phyloP scores from a whole-genome alignment of 129 eudicot genomes.

The Deinandra increscens region DNA sequence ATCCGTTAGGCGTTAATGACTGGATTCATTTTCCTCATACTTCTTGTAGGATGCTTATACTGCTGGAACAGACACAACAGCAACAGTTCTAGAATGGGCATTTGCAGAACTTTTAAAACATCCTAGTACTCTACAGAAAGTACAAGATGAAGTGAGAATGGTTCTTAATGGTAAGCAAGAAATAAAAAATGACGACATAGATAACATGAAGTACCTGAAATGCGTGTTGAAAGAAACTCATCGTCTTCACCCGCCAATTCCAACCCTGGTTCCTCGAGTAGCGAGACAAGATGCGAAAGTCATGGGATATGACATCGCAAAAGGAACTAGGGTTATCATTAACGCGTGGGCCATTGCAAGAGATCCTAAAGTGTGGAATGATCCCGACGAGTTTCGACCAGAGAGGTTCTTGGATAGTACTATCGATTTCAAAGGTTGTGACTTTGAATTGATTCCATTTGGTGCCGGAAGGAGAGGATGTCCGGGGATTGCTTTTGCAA shows the following conservation, averaged over 20 bases:
- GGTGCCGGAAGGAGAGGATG: slow-evolving; percentile 55
- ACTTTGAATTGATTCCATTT: slow-evolving; percentile 47
- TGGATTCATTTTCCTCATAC: not conserved
- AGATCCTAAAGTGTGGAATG: slow-evolving; percentile 47
- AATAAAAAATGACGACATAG: slow-evolving; percentile 28
- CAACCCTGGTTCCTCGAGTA: slow-evolving; percentile 35
- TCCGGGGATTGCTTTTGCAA: slow-evolving; percentile 47
- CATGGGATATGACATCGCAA: slow-evolving; percentile 42
- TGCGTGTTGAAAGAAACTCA: slow-evolving; percentile 46
- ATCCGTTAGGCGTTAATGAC: not conserved
- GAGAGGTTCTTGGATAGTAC: slow-evolving; percentile 43
- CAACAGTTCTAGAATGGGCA: slow-evolving; percentile 42
- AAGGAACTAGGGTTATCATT: slow-evolving; percentile 38
- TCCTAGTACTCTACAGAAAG: slow-evolving; percentile 28
- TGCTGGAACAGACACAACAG: slow-evolving; percentile 50
- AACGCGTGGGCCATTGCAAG: slow-evolving; percentile 50
- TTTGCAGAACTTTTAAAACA: slow-evolving; percentile 42
- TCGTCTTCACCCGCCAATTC: slow-evolving; percentile 44
- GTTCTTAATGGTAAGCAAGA: slow-evolving; percentile 7
- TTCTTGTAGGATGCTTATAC: slow-evolving; percentile 33
- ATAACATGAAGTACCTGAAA: slow-evolving; percentile 47
- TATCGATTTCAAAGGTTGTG: slow-evolving; percentile 35
- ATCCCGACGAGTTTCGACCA: slow-evolving; percentile 40
- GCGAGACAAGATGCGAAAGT: slow-evolving; percentile 34
- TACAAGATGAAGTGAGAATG: slow-evolving; percentile 36